Evolutionary conservation across 345 rosid genomes (phyloP).

Genomic region (Xanthoceras sorbifolium): DNA sequence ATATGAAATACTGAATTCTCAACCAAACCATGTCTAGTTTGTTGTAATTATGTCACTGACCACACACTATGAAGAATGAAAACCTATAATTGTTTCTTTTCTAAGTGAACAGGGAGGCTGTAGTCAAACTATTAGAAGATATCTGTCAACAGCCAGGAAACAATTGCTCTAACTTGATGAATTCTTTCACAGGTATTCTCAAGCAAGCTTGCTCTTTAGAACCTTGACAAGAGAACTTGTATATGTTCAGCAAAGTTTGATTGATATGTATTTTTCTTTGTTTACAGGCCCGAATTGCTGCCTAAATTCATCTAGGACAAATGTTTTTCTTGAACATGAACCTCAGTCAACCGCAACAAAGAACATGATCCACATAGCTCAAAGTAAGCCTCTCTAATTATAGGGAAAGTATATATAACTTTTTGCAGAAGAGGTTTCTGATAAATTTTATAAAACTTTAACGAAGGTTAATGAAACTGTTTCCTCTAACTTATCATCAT

Average conservation of each 20-base stretch:
- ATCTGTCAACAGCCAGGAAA: slow-evolving; percentile 39
- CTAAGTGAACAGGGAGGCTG: slow-evolving; percentile 33
- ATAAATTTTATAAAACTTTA: too few species aligned
- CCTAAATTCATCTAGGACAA: slow-evolving; percentile 38
- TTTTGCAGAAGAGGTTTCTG: not conserved
- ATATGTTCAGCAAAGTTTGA: not conserved
- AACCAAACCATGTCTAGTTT: not conserved
- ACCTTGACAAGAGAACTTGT: not conserved
- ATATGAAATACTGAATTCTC: not conserved
- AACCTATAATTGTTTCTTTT: not conserved
- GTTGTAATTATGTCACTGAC: too few species aligned
- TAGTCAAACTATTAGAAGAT: slow-evolving; percentile 29
- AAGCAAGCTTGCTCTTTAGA: not conserved
- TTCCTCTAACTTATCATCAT: too few species aligned
- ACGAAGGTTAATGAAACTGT: too few species aligned
- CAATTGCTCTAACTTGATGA: slow-evolving; percentile 45
- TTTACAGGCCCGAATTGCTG: slow-evolving; percentile 59
- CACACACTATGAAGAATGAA: not conserved
- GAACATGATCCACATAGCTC: slow-evolving; percentile 65
- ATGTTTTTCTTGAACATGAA: slow-evolving; percentile 43
- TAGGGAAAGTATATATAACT: too few species aligned
- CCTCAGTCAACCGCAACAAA: slow-evolving; percentile 55
- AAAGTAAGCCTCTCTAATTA: slow-evolving; percentile 38
- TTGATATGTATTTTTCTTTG: not conserved
- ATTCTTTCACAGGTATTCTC: slow-evolving; percentile 46